phyloP scores from a whole-genome alignment of 805 yeast species.

The Yamadazyma olivae region DNA sequence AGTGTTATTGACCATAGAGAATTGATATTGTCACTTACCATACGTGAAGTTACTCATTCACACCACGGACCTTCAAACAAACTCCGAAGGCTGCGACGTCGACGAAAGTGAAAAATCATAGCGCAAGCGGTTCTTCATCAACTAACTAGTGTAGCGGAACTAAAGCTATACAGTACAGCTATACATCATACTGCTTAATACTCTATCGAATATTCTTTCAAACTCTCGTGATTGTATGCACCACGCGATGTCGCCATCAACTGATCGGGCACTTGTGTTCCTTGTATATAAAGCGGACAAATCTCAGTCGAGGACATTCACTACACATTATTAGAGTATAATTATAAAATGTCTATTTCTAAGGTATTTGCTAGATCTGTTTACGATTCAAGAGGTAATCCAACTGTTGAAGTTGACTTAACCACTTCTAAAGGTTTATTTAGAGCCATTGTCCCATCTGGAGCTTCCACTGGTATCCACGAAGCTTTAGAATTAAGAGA shows the following conservation, averaged over 20 bases:
- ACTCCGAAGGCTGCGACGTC: too few species aligned
- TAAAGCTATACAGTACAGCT: too few species aligned
- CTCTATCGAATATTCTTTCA: too few species aligned
- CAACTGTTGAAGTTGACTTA: constrained; percentile 98
- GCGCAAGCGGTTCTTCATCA: too few species aligned
- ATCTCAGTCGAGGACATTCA: too few species aligned
- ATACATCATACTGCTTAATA: too few species aligned
- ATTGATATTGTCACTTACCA: too few species aligned
- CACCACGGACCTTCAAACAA: too few species aligned
- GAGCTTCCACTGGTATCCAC: constrained; percentile 99
- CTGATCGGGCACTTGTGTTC: constrained; percentile 15
- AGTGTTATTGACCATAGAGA: too few species aligned
- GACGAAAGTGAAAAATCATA: too few species aligned
- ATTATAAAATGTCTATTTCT: constrained; percentile 67
- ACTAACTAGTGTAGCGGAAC: too few species aligned
- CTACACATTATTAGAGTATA: background rate
- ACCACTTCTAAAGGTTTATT: constrained; percentile 89
- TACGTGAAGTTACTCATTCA: too few species aligned
- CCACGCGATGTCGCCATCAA: background rate
- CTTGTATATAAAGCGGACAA: constrained; percentile 4
- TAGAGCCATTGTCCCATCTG: constrained; percentile 98
- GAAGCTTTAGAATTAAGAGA: constrained; percentile 99
- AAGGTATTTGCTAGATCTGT: constrained; percentile 94
- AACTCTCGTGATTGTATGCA: background rate
- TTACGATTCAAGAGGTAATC: constrained; percentile 99